phyloP scores from a whole-genome alignment of 441 rosid genomes.

The Pelargonium myrrhifolium region DNA sequence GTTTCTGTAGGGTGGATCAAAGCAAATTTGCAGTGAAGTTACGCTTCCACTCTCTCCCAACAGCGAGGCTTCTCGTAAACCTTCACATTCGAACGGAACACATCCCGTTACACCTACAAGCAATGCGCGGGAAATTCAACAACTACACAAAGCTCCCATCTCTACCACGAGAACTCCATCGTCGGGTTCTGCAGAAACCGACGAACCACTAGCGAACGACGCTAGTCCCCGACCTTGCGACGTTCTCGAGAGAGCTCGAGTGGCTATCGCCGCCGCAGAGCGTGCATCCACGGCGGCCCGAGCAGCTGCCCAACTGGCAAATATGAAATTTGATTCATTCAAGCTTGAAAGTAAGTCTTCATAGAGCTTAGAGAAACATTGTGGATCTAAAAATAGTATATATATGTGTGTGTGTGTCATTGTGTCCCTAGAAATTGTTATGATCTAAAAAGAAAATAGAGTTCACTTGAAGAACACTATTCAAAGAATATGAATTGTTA shows the following conservation, averaged over 20 bases:
- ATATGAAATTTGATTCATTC: slow-evolving; percentile 37
- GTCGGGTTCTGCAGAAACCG: slow-evolving; percentile 22
- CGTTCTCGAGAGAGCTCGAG: slow-evolving; percentile 71
- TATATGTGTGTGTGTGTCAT: too few species aligned
- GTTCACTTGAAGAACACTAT: too few species aligned
- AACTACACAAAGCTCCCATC: slow-evolving; percentile 24
- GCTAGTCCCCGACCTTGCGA: slow-evolving; percentile 35
- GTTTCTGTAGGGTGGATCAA: slow-evolving; percentile 57
- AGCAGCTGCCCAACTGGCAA: slow-evolving; percentile 71
- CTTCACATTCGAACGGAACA: slow-evolving; percentile 37
- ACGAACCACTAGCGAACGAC: slow-evolving; percentile 26
- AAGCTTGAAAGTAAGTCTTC: slow-evolving; percentile 30
- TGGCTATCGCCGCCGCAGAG: slow-evolving; percentile 75
- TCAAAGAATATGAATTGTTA: too few species aligned
- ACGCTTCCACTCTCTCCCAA: slow-evolving; percentile 31
- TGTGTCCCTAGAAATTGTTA: too few species aligned
- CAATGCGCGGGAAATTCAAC: slow-evolving; percentile 28
- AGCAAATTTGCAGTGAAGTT: slow-evolving; percentile 38
- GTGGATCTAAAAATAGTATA: too few species aligned
- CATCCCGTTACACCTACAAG: slow-evolving; percentile 22
- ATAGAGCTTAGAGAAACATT: slow-evolving; percentile 10
- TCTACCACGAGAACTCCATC: slow-evolving; percentile 15
- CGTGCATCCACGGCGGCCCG: slow-evolving; percentile 80
- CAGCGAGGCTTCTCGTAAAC: slow-evolving; percentile 28
- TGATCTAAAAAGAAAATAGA: too few species aligned